Base-by-base conservation (phyloP, 352 stramenopile species). In the Phytophthora citricola region DNA sequence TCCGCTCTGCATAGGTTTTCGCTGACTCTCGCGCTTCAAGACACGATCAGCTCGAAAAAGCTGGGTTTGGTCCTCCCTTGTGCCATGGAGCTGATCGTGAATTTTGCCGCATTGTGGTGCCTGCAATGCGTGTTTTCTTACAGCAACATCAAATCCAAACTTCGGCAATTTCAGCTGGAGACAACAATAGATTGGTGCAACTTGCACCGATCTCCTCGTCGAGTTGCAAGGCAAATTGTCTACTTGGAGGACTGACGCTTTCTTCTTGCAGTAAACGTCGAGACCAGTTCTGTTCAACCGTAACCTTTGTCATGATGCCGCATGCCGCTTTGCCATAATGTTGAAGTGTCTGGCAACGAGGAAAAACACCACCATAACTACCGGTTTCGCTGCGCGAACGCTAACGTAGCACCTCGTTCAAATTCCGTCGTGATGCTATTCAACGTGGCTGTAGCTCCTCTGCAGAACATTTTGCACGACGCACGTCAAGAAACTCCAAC, bases 281-380 rank as follows among this genome's bases (percentile, higher is more conserved):
- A 20, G 17, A 26, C 24, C 24, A 26, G 24, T 26, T 26, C 24
- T 26, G 24, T 26, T 4, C 24, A 26, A 20, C 17, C 17, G 17
- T 20, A 20, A 34, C 31, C 31, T 34, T 6, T 14, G 31, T 36
- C 31, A 36, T 36, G 31, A 36, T 36, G 1, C 29, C 2, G 29
- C 29, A 5, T 34, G 29, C 29, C 10, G 17, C n/a, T 43, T 4
- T 32, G n/a, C 51, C 51, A 40, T 46, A 61, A 58, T 38, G 32
- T 67, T 67, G 59, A 68, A 68, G 60, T 57, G 45, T 63, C 50
- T 63, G 60, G 46, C 32, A 44, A 38, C 6, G 20, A 62, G 8
- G 44, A 65, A 65, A 36, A 34, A 26, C 17, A 20, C 11, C 17
- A 20, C 17, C 17, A 20, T 20, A 20, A 20, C 27, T 26, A 26